These are phyloP conservation scores for Aspergillus fumigatiaffinis DNA, from an alignment of 2,329 filamentous ascomycete genomes.

Conservation along the genomic window DNA sequence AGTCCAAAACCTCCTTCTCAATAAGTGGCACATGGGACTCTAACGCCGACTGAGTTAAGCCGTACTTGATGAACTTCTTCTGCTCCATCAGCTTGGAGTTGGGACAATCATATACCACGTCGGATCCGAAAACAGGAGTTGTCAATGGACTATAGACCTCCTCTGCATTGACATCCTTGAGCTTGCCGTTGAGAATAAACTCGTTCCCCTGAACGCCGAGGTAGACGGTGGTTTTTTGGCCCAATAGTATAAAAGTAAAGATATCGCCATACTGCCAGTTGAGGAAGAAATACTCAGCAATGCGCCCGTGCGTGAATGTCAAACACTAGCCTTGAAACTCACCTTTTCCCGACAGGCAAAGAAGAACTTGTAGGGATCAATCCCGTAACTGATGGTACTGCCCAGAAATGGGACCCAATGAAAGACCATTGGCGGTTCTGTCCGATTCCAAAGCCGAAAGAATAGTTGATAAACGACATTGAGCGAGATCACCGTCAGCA, in stretches of 20 bases:
- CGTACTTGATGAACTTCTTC: conserved; percentile 74
- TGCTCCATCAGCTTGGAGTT: conserved; percentile 94
- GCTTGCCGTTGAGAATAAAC: conserved; percentile 88
- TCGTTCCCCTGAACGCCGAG: conserved; percentile 81
- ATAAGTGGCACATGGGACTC: conserved; percentile 75
- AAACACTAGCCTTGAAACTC: background rate
- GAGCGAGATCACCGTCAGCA: background rate
- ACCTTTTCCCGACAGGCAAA: conserved; percentile 68
- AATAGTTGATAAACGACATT: background rate
- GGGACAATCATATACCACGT: conserved; percentile 87
- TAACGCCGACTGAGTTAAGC: conserved; percentile 57
- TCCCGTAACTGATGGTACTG: conserved; percentile 44
- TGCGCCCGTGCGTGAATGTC: background rate
- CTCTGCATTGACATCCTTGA: conserved; percentile 85
- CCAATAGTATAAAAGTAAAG: conserved; percentile 85
- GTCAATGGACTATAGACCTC: conserved; percentile 79
- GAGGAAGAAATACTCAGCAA: conserved; percentile 8
- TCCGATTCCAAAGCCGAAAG: conserved; percentile 33
- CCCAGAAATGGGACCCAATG: conserved; percentile 65
- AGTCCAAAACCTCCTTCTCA: conserved; percentile 60
- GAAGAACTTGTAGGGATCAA: conserved; percentile 77
- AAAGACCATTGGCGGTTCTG: conserved; percentile 75
- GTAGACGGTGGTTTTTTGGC: conserved; percentile 83
- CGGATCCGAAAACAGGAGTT: conserved; percentile 70
- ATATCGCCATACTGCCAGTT: conserved; percentile 72